Conservation (phyloP, 2,329 filamentous ascomycete species). For the Trichoderma koningii region DNA sequence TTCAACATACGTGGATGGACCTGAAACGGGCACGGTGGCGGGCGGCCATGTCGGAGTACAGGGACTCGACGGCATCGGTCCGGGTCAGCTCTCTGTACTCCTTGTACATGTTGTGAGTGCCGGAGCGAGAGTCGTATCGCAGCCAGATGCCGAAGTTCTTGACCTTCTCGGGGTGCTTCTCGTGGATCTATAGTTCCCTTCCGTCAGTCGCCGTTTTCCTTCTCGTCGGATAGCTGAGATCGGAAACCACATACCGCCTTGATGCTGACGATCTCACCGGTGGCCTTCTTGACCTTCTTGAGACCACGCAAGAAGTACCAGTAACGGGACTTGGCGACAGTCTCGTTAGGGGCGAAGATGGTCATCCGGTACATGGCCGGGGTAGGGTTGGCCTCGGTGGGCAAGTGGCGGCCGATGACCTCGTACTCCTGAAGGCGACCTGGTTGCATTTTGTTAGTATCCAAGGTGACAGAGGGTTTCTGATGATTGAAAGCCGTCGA, state of each 20-base stretch:
- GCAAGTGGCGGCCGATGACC: constrained; percentile 99
- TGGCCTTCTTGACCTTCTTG: constrained; percentile 99
- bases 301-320: constrained; percentile 99
- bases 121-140: constrained; percentile 99
- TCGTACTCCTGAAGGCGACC: constrained; percentile 99
- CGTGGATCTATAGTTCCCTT: constrained; percentile 70
- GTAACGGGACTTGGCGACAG: constrained; percentile 99
- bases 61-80: constrained; percentile 89
- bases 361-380: constrained; percentile 99
- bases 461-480: background rate
- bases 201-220: constrained; percentile 25
- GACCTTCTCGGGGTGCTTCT: constrained; percentile 99
- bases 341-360: constrained; percentile 97
- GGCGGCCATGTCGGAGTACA: constrained; percentile 99
- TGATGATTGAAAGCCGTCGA: background rate
- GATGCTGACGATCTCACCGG: constrained; percentile 97
- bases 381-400: constrained; percentile 93
- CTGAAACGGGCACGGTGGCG: constrained; percentile 96
- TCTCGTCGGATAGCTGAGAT: background rate
- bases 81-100: constrained; percentile 99
- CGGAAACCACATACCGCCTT: constrained; percentile 70
- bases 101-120: constrained; percentile 99
- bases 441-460: constrained; percentile 49
- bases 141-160: constrained; percentile 99
- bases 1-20: constrained; percentile 86